Evolutionary conservation across 2,329 filamentous ascomycete genomes (phyloP).

Genomic region (Helminthosporium solani): DNA sequence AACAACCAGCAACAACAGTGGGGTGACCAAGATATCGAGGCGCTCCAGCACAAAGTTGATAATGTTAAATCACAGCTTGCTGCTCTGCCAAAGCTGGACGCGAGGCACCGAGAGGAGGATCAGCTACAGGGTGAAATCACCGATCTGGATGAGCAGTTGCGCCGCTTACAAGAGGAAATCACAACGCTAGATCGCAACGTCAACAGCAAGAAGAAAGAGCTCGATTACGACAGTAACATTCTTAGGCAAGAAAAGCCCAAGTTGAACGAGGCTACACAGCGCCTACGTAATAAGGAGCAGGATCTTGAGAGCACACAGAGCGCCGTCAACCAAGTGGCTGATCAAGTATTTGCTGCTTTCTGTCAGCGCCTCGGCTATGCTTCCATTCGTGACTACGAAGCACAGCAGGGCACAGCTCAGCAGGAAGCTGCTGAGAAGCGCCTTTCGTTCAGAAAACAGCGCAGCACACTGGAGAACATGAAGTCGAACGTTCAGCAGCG

Average conservation of each 20-base stretch:
- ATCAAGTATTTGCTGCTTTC: slow-evolving; percentile 82
- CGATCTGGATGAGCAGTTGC: slow-evolving; percentile 74
- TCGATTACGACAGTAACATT: slow-evolving; percentile 71
- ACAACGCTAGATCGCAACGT: slow-evolving; percentile 79
- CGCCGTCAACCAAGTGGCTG: slow-evolving; percentile 78
- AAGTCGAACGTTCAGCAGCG: slow-evolving; percentile 68
- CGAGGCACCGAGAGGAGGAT: slow-evolving; percentile 76
- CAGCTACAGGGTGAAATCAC: slow-evolving; percentile 74
- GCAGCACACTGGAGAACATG: slow-evolving; percentile 61
- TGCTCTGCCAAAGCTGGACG: slow-evolving; percentile 75
- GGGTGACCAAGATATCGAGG: slow-evolving; percentile 86
- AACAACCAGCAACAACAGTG: slow-evolving; percentile 76
- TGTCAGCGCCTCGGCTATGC: slow-evolving; percentile 83
- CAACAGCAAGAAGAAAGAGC: slow-evolving; percentile 77
- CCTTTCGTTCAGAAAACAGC: slow-evolving; percentile 80
- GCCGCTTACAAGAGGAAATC: slow-evolving; percentile 72
- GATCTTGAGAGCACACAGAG: slow-evolving; percentile 58
- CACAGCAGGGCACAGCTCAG: slow-evolving; percentile 87
- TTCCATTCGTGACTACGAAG: slow-evolving; percentile 90
- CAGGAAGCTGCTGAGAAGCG: slow-evolving; percentile 87
- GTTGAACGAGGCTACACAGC: slow-evolving; percentile 68
- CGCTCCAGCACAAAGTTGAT: slow-evolving; percentile 72
- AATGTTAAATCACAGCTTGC: slow-evolving; percentile 76
- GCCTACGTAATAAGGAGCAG: slow-evolving; percentile 63
- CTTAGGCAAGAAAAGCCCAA: slow-evolving; percentile 76